Evolutionary conservation across 805 yeast genomes (phyloP).

Genomic region (Diddensiella caesifluorescens): DNA sequence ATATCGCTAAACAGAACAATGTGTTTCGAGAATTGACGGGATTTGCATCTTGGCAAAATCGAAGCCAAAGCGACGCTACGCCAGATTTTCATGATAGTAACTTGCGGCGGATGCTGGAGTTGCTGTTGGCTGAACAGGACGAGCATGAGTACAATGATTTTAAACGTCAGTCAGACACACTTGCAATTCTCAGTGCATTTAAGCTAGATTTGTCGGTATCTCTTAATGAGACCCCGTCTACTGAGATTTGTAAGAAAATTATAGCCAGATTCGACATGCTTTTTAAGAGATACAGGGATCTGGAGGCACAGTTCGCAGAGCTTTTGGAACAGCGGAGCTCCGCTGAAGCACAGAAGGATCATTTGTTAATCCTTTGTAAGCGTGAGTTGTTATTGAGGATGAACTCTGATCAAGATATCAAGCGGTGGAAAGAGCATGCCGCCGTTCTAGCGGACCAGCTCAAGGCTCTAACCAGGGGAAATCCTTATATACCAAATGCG

Average conservation of each 20-base stretch:
- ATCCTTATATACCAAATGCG: neutral
- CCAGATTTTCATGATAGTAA: too few relatives aligned
- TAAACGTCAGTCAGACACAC: too few relatives aligned
- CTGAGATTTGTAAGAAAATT: too few relatives aligned
- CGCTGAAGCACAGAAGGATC: slow-evolving; percentile 7
- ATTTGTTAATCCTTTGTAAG: slow-evolving; percentile 5
- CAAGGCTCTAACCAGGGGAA: neutral
- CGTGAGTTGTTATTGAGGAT: neutral
- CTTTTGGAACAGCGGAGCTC: slow-evolving; percentile 4
- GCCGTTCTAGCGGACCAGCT: neutral
- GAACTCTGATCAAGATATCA: slow-evolving; percentile 4
- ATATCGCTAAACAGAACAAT: slow-evolving; percentile 24
- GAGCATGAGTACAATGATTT: slow-evolving; percentile 13
- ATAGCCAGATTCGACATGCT: too few relatives aligned
- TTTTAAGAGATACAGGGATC: too few relatives aligned
- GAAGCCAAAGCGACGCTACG: too few relatives aligned
- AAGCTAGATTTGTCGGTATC: too few relatives aligned
- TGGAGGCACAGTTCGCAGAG: slow-evolving; percentile 11
- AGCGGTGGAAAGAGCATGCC: slow-evolving; percentile 1
- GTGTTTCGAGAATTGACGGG: slow-evolving; percentile 26
- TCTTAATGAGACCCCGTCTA: too few relatives aligned
- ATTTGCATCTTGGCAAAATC: slow-evolving; percentile 9
- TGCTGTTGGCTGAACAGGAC: slow-evolving; percentile 28
- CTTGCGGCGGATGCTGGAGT: slow-evolving; percentile 22
- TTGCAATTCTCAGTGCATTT: too few relatives aligned